Evolutionary conservation across 1,284 basidiomycete species (phyloP), one percentile per base, ranked within the genome.

Genomic region (Caloboletus inedulis): DNA sequence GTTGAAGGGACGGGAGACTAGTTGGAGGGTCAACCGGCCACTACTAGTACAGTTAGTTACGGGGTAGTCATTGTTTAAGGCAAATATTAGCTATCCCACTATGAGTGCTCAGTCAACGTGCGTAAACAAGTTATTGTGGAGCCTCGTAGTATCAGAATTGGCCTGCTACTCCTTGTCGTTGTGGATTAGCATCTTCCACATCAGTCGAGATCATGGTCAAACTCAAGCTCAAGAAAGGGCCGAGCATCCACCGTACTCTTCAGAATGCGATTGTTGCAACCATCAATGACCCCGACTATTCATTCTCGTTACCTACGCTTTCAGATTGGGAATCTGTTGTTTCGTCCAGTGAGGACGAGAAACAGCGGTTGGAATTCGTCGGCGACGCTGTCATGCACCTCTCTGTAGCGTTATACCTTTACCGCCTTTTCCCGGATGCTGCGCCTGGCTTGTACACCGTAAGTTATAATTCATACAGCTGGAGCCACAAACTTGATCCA

Each of bases 331-430:
- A 69, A 18, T 59, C 66, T 9, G 6, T 69, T 2, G 60, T 69
- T 18, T 53, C 60, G 4, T 69, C 62, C 36, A 65, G 56, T n/a
- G 43, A 41, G n/a, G 53, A 53, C 27, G 66, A 69, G 55, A 69
- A 68, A 52, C 52, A 65, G 39, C 52, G 66, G 14, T 16, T 68
- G 39, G 67, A 65, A 37, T 66, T 68, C 47, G 48, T 69, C 8
- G 68, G 66, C 2, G 67, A 68, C 31, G 64, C 68, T 37, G 41
- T 65, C 44, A 67, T 69, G 64, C 65, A 67, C 43, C 54, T 69
- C 35, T 57, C 64, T 25, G 64, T 69, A 21, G 64, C 68, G 14
- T 51, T 65, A 41, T 66, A 49, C 49, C 66, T 69, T 14, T 62
- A 69, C 37, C 56, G 53, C 43, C 58, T 65, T 52, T 59, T 64